Base-by-base conservation (phyloP, 106 monocot species). In the Alisma plantagoaquatica region DNA sequence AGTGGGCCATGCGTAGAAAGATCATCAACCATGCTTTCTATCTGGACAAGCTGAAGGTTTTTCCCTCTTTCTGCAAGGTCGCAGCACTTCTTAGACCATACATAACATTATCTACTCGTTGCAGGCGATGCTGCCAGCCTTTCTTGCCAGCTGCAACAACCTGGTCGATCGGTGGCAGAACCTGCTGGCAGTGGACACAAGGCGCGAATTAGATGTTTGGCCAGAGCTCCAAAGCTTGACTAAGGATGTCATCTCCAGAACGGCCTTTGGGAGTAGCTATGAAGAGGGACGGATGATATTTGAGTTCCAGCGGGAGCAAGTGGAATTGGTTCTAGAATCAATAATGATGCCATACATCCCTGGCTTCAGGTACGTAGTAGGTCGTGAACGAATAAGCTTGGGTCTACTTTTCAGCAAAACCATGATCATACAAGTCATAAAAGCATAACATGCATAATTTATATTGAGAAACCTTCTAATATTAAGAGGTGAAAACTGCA, bases 181-280 rank as follows among this genome's bases (percentile, higher is more conserved):
- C 4, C 19, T 68, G 20, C 20, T 49, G 1, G 35, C 31, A 9
- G 32, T 1, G 1, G 43, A 57, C 21, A 68, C 67, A 43, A 49
- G 41, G 0, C 71, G 53, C 45, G 81, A 86, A 27, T 11, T 86
- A 29, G 77, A 81, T 71, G 43, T 81, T n/a, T 86, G 81, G 81
- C 63, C 71, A n/a, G 80, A 86, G 15, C 46, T 77, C 11, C 69
- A 74, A 57, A 80, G 57, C 29, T 35, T 86, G 8, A 74, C 73
- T 9, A 70, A 60, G 44, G 80, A 86, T 67, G 70, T 68, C 45
- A 86, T 86, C 32, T 81, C 81, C 16, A 59, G 74, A 18, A 57
- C 76, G 1, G 78, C 87, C 18, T 88, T 88, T 56, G 78, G 87
- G 16, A 82, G 78, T 52, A 82, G 60, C 55, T 87, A 62, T 57